These are phyloP conservation scores for Nakazawaea populi DNA, from an alignment of 805 yeast genomes.

Conservation along the genomic window DNA sequence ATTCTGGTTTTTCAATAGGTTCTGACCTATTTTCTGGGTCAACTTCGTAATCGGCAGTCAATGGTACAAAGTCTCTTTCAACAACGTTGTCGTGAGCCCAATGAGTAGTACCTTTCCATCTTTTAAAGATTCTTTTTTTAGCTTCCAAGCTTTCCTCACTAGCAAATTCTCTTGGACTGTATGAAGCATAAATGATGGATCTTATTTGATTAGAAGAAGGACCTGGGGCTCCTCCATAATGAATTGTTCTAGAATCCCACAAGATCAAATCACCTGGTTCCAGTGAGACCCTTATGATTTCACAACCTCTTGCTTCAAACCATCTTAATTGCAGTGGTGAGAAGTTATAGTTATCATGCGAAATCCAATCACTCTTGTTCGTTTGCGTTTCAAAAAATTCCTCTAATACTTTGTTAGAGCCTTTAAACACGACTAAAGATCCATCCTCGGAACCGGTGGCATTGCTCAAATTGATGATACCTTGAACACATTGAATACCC, in stretches of 20 bases:
- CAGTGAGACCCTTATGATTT: conserved; percentile 21
- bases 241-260: conserved; percentile 29
- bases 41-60: conserved; percentile 15
- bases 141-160: conserved; percentile 18
- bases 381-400: conserved; percentile 21
- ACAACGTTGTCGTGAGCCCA: conserved; percentile 26
- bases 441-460: conserved; percentile 25
- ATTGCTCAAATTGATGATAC: conserved; percentile 23
- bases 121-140: conserved; percentile 19
- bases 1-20: conserved; percentile 20
- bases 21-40: conserved; percentile 20
- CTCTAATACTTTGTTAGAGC: conserved; percentile 17
- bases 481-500: conserved; percentile 27
- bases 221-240: conserved; percentile 25
- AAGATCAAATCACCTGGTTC: conserved; percentile 29
- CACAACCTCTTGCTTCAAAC: conserved; percentile 23
- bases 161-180: conserved; percentile 28
- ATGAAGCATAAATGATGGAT: conserved; percentile 23
- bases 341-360: conserved; percentile 16
- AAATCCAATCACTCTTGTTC: conserved; percentile 17
- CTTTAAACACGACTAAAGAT: conserved; percentile 23
- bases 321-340: conserved; percentile 19
- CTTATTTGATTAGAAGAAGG: conserved; percentile 20
- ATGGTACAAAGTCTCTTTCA: conserved; percentile 12
- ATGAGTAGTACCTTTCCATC: conserved; percentile 24